Conservation (phyloP, 2,329 filamentous ascomycete genomes). For the Penicillium occitanis region DNA sequence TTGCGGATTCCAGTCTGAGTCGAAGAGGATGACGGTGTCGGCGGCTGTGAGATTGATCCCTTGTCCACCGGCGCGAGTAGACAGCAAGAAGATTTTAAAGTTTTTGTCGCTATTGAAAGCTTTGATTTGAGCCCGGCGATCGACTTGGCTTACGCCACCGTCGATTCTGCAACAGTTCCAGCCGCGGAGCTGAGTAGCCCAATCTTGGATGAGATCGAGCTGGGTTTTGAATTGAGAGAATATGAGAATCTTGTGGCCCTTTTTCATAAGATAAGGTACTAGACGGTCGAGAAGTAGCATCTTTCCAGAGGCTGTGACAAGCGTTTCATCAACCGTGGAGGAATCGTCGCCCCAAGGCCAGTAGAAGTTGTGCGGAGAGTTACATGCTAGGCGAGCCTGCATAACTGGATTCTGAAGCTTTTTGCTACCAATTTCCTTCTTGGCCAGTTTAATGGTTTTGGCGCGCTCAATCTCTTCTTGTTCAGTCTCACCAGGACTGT, state of each 20-base stretch:
- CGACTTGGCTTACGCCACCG: slow-evolving; percentile 74
- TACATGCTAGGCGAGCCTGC: slow-evolving; percentile 88
- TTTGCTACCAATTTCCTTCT: slow-evolving; percentile 83
- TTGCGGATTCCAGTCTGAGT: slow-evolving; percentile 92
- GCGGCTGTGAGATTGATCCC: slow-evolving; percentile 92
- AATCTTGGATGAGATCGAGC: slow-evolving; percentile 85
- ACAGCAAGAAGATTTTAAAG: slow-evolving; percentile 78
- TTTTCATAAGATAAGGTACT: slow-evolving; percentile 69
- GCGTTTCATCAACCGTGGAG: slow-evolving; percentile 68
- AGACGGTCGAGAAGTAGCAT: slow-evolving; percentile 92
- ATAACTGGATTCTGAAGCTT: slow-evolving; percentile 91
- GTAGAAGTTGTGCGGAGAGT: slow-evolving; percentile 95
- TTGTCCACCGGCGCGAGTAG: slow-evolving; percentile 87
- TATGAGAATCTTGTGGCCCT: slow-evolving; percentile 86
- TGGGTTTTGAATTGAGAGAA: slow-evolving; percentile 97
- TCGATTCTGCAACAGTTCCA: slow-evolving; percentile 91
- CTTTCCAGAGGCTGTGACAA: slow-evolving; percentile 87
- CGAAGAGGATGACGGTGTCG: slow-evolving; percentile 90
- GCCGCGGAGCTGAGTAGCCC: slow-evolving; percentile 70
- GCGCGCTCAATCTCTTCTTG: slow-evolving; percentile 57
- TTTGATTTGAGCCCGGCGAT: slow-evolving; percentile 68
- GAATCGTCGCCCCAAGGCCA: slow-evolving; percentile 74
- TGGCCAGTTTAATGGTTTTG: slow-evolving; percentile 53
- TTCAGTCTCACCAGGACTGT: slow-evolving; percentile 46
- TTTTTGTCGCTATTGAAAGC: slow-evolving; percentile 67